Base-by-base conservation (phyloP, 371 early-diverging fungal species). In the Mortierella sp. region DNA sequence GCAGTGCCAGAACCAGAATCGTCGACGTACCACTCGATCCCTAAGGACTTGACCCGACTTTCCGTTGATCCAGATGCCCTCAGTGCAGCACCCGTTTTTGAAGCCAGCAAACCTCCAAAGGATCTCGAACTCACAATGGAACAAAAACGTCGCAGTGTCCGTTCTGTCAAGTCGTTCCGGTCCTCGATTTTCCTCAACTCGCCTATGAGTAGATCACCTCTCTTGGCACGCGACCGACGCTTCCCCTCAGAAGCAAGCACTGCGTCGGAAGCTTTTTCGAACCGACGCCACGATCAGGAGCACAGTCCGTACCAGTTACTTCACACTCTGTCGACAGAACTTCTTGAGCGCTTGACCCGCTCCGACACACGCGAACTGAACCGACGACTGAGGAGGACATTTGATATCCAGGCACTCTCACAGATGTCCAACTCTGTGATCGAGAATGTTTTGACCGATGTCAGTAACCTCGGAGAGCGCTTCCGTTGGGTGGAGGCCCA, bases 361-460 rank as follows among this genome's bases (percentile, higher is more conserved):
- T 91, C 93, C 0, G 93, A 93, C 54, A 91, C 92, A 8, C 85
- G 93, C 60, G 91, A 93, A 31, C 65, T 94, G 54, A 94, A 93
- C 63, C 88, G 95, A 42, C 89, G 92, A 26, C 83, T 94, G 19
- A 80, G 88, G 54, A 88, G 94, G 34, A 89, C 92, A 6, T 96
- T 96, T 89, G 95, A 96, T 83, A 91, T 96, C 34, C 85, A 92
- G 11, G 95, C 94, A 50, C 89, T 96, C 34, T 92, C 93, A n/a
- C 91, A 90, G 44, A 91, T 96, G 90, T 93, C 94, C 75, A 94
- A 96, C 75, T 93, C 93, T 28, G 93, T 95, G 26, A 93, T 96
- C 50, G 94, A 94, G 52, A 95, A 92, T 68, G 91, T 95, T 44
- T 71, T 91, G 24, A 84, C 90, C 0, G 96, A 95, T 70, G 89